A percentile compares a stretch with the other conserved stretches of the same genome.
Evolutionary conservation across 352 stramenopile species (phyloP).

Genomic region (Phytophthora megakarya): DNA sequence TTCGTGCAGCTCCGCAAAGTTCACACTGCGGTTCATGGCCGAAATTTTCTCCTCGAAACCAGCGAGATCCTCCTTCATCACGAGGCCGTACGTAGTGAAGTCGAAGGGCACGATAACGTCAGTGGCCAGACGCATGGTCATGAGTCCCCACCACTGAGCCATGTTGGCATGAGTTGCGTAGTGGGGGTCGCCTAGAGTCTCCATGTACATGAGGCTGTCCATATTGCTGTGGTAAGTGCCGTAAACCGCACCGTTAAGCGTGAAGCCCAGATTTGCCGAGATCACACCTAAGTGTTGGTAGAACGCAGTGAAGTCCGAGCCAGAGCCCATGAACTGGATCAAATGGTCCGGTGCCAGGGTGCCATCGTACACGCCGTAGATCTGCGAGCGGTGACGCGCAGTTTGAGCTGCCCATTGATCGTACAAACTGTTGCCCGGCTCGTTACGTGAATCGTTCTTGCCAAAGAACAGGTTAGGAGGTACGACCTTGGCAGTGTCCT

Average conservation of each 20-base stretch:
- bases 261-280: slow-evolving; percentile 72
- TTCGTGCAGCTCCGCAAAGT: slow-evolving; percentile 38
- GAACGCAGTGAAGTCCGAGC: slow-evolving; percentile 81
- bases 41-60: slow-evolving; percentile 37
- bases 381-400: slow-evolving; percentile 35
- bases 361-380: slow-evolving; percentile 40
- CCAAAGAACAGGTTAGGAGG: slow-evolving; percentile 38
- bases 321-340: slow-evolving; percentile 61
- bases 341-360: slow-evolving; percentile 48
- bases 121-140: slow-evolving; percentile 56
- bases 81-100: slow-evolving; percentile 46
- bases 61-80: slow-evolving; percentile 46
- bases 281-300: slow-evolving; percentile 84
- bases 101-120: slow-evolving; percentile 54
- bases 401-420: slow-evolving; percentile 41
- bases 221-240: slow-evolving; percentile 86
- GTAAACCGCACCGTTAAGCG: slow-evolving; percentile 40
- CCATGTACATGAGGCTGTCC: slow-evolving; percentile 79
- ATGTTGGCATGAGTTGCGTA: slow-evolving; percentile 55
- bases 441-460: slow-evolving; percentile 16
- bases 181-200: slow-evolving; percentile 58
- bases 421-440: slow-evolving; percentile 34
- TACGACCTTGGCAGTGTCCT: slow-evolving; percentile 52
- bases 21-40: slow-evolving; percentile 28
- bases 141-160: slow-evolving; percentile 60